Conservation (phyloP, 176 grass and related monocot genomes). For the Oryza nivara region DNA sequence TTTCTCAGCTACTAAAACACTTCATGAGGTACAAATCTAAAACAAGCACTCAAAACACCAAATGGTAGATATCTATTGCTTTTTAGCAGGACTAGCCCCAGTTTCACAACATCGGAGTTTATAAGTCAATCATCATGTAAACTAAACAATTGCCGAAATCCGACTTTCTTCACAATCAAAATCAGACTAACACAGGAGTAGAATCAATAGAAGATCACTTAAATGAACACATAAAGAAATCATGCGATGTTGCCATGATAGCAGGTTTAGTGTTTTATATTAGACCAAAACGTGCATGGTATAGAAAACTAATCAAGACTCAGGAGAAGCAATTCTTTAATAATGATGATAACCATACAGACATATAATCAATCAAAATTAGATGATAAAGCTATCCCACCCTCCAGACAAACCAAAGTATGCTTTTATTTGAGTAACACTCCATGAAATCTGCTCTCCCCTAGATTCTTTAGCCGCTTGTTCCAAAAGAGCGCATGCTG, state of each 20-base stretch:
- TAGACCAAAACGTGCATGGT: not conserved
- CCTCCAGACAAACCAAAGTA: slow-evolving; percentile 91
- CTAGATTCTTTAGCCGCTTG: slow-evolving; percentile 74
- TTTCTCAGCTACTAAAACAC: not conserved
- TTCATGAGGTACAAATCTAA: slow-evolving; percentile 1
- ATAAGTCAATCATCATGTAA: not conserved
- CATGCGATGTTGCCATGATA: not conserved
- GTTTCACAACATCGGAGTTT: not conserved
- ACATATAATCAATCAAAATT: not conserved
- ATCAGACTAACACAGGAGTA: not conserved
- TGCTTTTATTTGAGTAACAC: slow-evolving; percentile 79
- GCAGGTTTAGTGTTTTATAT: not conserved
- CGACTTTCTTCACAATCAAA: not conserved
- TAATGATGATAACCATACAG: not conserved
- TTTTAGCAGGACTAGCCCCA: not conserved
- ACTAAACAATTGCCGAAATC: not conserved
- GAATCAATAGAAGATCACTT: not conserved
- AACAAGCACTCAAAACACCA: not conserved
- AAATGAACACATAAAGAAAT: not conserved
- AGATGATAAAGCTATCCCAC: slow-evolving; percentile 22
- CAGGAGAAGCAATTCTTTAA: not conserved
- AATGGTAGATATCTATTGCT: not conserved
- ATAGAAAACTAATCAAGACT: not conserved
- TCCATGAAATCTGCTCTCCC: slow-evolving; percentile 71
- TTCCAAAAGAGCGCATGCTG: slow-evolving; percentile 72